Evolutionary conservation across 495 filamentous ascomycete species (phyloP).

Genomic region (Talaromyces wortmannii): DNA sequence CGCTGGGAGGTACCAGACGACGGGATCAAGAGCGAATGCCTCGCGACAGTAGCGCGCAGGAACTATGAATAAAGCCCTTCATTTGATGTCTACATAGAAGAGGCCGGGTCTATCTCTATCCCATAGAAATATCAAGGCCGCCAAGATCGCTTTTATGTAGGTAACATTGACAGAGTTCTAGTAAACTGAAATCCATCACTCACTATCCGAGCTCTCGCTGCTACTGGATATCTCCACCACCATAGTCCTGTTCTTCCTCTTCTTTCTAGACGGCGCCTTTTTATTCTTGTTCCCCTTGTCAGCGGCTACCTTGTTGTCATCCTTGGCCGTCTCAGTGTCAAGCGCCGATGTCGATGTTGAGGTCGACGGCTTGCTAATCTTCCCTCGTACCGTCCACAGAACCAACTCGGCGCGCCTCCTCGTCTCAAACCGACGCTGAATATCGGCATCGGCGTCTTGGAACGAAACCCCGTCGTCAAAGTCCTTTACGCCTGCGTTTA

Average conservation of each 20-base stretch:
- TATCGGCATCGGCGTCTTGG: constrained; percentile 33
- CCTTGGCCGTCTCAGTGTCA: not conserved
- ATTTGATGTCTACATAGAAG: too few species aligned
- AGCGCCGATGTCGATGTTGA: not conserved
- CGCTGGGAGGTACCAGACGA: too few species aligned
- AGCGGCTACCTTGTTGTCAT: not conserved
- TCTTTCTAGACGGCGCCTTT: constrained; percentile 39
- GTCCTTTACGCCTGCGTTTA: constrained; percentile 19
- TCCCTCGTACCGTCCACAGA: constrained; percentile 31
- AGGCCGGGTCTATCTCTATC: too few species aligned
- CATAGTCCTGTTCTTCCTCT: constrained; percentile 48
- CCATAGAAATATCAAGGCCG: too few species aligned
- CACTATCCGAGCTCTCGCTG: constrained; percentile 32
- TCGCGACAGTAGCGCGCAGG: too few species aligned
- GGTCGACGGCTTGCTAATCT: constrained; percentile 9
- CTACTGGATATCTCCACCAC: constrained; percentile 41
- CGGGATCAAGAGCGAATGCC: too few species aligned
- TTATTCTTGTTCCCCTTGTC: not conserved
- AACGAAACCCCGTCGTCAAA: constrained; percentile 1
- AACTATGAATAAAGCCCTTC: too few species aligned
- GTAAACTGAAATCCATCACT: constrained; percentile 2
- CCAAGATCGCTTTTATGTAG: too few species aligned
- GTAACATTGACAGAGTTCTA: too few species aligned
- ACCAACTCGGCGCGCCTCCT: constrained; percentile 40
- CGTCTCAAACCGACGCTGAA: constrained; percentile 29